Conservation (phyloP, 202 grass and related monocot species). For the Setaria italica region DNA sequence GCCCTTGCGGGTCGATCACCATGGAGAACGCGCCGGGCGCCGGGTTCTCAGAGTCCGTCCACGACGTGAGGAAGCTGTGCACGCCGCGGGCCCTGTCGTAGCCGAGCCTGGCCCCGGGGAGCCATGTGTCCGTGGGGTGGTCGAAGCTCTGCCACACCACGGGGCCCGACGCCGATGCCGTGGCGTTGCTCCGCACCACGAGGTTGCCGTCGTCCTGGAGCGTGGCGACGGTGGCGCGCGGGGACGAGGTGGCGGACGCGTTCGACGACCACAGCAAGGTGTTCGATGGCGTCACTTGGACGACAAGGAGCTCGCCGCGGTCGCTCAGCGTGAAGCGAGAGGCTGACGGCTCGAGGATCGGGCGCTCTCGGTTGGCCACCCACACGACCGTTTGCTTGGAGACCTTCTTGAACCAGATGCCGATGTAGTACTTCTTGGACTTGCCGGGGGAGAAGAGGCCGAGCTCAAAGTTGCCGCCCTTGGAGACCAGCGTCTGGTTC, state of each 20-base stretch:
- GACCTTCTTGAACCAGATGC: conserved; percentile 82
- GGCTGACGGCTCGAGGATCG: conserved; percentile 44
- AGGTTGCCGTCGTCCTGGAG: conserved; percentile 76
- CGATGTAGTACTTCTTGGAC: conserved; percentile 62
- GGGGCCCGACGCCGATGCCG: background rate
- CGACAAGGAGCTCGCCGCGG: conserved; percentile 57
- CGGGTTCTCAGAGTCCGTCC: conserved; percentile 55
- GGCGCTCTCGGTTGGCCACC: conserved; percentile 69
- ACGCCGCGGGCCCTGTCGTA: conserved; percentile 54
- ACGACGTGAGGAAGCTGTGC: conserved; percentile 64
- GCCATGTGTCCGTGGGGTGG: conserved; percentile 75
- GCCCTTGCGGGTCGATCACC: conserved; percentile 50
- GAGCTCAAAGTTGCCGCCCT: conserved; percentile 70
- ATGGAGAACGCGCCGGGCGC: conserved; percentile 61
- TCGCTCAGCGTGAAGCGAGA: conserved; percentile 52
- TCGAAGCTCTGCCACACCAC: conserved; percentile 79
- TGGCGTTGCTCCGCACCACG: conserved; percentile 50
- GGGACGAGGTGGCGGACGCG: conserved; percentile 38
- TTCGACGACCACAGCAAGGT: conserved; percentile 46
- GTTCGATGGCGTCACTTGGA: conserved; percentile 42
- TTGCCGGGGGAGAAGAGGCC: conserved; percentile 68
- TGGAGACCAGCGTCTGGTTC: conserved; percentile 70
- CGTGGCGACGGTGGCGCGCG: conserved; percentile 50
- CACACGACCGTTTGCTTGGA: conserved; percentile 55
- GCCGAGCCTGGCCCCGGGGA: conserved; percentile 65